Evolutionary conservation across 2,329 filamentous ascomycete species (phyloP).

Genomic region (Coniochaeta sp.): DNA sequence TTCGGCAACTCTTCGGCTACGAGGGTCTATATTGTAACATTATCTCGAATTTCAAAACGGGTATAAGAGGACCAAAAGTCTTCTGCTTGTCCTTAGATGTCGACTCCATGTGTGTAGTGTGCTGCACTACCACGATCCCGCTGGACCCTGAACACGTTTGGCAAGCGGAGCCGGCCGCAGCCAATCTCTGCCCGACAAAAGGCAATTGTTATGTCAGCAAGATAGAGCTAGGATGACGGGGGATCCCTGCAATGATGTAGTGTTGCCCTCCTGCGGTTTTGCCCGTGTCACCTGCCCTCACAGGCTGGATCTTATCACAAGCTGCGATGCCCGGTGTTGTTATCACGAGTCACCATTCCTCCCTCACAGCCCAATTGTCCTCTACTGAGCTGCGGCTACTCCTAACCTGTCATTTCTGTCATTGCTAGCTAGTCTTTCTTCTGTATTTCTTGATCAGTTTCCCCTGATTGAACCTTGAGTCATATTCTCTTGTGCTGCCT

Average conservation of each 20-base stretch:
- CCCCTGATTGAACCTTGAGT: neutral
- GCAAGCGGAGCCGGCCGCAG: neutral
- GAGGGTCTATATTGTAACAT: too few relatives aligned
- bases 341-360: slow-evolving; percentile 6
- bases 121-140: too few relatives aligned
- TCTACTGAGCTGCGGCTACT: neutral
- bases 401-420: neutral
- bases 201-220: neutral
- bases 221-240: neutral
- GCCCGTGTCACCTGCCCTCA: neutral
- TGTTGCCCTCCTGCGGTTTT: neutral
- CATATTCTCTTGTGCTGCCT: neutral
- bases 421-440: neutral
- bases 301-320: slow-evolving; percentile 1
- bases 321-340: slow-evolving; percentile 4
- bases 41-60: too few relatives aligned
- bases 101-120: too few relatives aligned
- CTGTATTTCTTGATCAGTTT: neutral
- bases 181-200: neutral
- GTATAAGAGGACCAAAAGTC: too few relatives aligned
- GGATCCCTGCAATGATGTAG: neutral
- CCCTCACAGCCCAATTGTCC: neutral
- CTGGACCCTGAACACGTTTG: neutral
- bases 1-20: too few relatives aligned
- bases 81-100: too few relatives aligned